phyloP scores from a whole-genome alignment of 805 yeast genomes.

The Huiozyma sinensis region DNA sequence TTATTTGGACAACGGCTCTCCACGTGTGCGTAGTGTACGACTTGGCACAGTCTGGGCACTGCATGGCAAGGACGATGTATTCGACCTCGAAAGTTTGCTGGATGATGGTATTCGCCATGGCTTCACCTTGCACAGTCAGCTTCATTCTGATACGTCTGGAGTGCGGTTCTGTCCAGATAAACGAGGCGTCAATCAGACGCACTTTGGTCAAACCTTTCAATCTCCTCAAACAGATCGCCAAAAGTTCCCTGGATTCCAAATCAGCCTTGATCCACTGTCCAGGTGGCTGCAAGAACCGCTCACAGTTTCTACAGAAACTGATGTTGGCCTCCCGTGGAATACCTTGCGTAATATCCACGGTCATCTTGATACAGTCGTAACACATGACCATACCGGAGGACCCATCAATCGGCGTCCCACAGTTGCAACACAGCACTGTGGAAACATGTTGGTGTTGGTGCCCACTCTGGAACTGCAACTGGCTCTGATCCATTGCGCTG shows the following conservation, averaged over 20 bases:
- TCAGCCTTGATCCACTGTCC: conserved; percentile 85
- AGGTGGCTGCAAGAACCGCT: conserved; percentile 91
- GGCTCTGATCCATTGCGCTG: conserved; percentile 20
- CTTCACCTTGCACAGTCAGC: conserved; percentile 94
- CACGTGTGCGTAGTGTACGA: conserved; percentile 94
- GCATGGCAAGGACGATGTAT: conserved; percentile 87
- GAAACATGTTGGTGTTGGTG: conserved; percentile 37
- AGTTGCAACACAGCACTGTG: conserved; percentile 92
- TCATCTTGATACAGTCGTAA: conserved; percentile 89
- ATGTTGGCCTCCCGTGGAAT: conserved; percentile 89
- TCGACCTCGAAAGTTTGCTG: conserved; percentile 95
- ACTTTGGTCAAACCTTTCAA: conserved; percentile 81
- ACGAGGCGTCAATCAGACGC: conserved; percentile 83
- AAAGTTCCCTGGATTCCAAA: conserved; percentile 81
- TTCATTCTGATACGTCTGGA: conserved; percentile 88
- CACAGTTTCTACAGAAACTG: conserved; percentile 95
- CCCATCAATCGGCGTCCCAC: conserved; percentile 98
- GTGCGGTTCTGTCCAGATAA: conserved; percentile 99
- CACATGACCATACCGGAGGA: conserved; percentile 90
- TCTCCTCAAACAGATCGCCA: conserved; percentile 82
- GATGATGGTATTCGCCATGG: conserved; percentile 78
- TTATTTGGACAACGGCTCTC: conserved; percentile 95
- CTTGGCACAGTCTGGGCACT: conserved; percentile 97
- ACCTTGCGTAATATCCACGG: conserved; percentile 88
- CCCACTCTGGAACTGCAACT: conserved; percentile 28